These are phyloP conservation scores for Rutstroemia sp. DNA, from an alignment of 2,329 filamentous ascomycete species.

Conservation along the genomic window DNA sequence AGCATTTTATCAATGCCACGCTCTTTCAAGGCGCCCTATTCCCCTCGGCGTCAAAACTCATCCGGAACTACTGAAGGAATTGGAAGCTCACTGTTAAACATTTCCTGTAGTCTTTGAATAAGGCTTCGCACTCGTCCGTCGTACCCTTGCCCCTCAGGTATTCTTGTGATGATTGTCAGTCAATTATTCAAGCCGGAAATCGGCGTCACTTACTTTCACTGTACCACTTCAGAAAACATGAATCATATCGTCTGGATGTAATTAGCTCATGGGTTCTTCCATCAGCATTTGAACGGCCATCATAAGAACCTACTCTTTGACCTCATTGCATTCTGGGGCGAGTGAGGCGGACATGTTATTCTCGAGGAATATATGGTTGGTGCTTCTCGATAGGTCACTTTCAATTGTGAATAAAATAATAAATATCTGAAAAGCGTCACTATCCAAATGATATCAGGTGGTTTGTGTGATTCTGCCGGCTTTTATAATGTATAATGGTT, in stretches of 20 bases:
- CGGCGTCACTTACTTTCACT: conserved; percentile 70
- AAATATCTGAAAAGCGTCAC: too few species aligned
- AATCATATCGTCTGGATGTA: conserved; percentile 73
- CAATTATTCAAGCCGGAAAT: conserved; percentile 12
- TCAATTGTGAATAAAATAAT: too few species aligned
- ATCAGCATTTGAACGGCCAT: conserved; percentile 8
- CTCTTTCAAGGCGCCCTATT: conserved; percentile 74
- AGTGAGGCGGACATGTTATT: conserved; percentile 83
- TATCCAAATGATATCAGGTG: not conserved
- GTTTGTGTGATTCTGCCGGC: too few species aligned
- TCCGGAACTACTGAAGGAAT: conserved; percentile 1
- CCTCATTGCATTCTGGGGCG: conserved; percentile 87
- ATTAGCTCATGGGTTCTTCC: not conserved
- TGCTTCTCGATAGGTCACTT: not conserved
- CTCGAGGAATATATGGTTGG: not conserved
- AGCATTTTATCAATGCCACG: conserved; percentile 90
- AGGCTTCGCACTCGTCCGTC: conserved; percentile 71
- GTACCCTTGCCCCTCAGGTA: conserved; percentile 81
- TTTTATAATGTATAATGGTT: too few species aligned
- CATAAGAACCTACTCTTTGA: conserved; percentile 69
- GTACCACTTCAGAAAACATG: conserved; percentile 98
- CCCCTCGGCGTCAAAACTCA: not conserved
- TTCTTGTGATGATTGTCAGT: conserved; percentile 44
- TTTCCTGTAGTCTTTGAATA: conserved; percentile 84
- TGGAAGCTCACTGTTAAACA: conserved; percentile 64